Conservation (phyloP, 192 early-diverging fungal species). For the Cetraspora pellucida region DNA sequence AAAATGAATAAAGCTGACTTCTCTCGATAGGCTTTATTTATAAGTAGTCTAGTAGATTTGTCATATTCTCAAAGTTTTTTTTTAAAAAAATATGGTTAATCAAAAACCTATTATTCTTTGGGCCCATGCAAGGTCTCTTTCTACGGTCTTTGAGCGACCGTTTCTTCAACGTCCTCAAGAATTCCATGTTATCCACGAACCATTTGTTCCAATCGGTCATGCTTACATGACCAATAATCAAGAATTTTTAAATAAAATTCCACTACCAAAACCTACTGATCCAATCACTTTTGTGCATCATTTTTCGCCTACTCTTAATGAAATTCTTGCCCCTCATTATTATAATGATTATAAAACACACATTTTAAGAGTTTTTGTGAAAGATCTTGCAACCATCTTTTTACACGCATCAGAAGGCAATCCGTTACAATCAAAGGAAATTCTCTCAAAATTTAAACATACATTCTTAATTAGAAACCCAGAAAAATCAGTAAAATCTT, state of each 20-base stretch:
- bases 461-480: constrained; percentile 9
- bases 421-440: neutral
- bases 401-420: neutral
- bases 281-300: neutral
- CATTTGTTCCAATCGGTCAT: neutral
- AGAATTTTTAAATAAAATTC: neutral
- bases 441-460: neutral
- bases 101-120: constrained; percentile 14
- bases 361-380: neutral
- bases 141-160: constrained; percentile 3
- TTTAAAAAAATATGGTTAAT: neutral
- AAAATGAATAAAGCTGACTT: too few relatives aligned
- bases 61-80: neutral
- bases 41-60: too few relatives aligned
- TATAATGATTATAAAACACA: neutral
- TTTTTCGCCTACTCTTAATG: neutral
- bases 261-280: constrained; percentile 1
- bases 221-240: neutral
- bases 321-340: neutral
- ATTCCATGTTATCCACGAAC: neutral
- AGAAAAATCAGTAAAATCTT: constrained; percentile 12
- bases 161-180: constrained; percentile 10
- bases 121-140: neutral
- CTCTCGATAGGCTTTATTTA: too few relatives aligned
- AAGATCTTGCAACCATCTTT: neutral